Evolutionary conservation across 164 flowering plant genomes (phyloP).

Genomic region (Kalanchoe fedtschenkoi): DNA sequence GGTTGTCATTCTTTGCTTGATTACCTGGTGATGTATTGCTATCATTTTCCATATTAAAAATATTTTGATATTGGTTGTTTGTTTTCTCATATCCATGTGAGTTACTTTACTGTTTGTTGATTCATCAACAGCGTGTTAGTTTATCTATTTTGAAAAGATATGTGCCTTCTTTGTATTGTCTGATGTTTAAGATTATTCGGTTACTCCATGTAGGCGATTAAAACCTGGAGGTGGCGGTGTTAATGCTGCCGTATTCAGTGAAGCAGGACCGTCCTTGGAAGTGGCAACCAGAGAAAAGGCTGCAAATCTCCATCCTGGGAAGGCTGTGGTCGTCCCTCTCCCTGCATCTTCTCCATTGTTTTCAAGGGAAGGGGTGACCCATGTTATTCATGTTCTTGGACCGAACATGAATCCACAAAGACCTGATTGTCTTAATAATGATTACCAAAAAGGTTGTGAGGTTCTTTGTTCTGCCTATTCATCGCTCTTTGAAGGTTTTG

Average conservation of each 20-base stretch:
- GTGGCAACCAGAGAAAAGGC: conserved; percentile 69
- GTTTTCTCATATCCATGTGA: background rate
- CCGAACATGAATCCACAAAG: conserved; percentile 94
- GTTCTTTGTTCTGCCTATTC: conserved; percentile 69
- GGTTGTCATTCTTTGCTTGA: background rate
- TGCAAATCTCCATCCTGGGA: conserved; percentile 58
- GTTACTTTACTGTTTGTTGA: background rate
- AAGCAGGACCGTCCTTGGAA: conserved; percentile 73
- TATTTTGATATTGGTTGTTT: background rate
- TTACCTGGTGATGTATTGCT: background rate
- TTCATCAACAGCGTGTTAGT: background rate
- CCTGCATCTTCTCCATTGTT: conserved; percentile 62
- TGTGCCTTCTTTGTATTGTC: background rate
- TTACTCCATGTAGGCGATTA: conserved; percentile 52
- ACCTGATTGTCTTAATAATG: conserved; percentile 64
- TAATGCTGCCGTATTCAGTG: conserved; percentile 81
- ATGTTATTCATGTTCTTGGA: conserved; percentile 96
- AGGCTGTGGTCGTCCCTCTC: conserved; percentile 65
- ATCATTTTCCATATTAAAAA: background rate
- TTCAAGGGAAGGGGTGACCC: conserved; percentile 72
- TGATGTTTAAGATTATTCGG: conserved; percentile 1
- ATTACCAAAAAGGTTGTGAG: conserved; percentile 62
- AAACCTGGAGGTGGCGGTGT: conserved; percentile 98
- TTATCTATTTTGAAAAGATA: background rate
- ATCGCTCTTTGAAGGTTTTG: conserved; percentile 73